phyloP scores from a whole-genome alignment of 345 rosid species.

The Gossypium bickii region DNA sequence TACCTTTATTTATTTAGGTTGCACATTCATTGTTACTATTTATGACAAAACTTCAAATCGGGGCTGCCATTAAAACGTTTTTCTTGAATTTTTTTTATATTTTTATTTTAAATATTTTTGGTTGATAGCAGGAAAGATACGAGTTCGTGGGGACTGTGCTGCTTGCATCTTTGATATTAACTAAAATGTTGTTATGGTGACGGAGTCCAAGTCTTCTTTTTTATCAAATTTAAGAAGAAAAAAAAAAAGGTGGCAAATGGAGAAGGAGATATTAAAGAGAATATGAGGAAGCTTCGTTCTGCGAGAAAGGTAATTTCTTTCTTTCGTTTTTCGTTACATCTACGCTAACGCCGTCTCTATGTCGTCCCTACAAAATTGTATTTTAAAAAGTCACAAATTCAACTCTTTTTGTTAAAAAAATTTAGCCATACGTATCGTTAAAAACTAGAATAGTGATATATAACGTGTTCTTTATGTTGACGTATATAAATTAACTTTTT shows the following conservation, averaged over 20 bases:
- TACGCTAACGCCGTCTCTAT: too few relatives aligned
- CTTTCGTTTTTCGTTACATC: too few relatives aligned
- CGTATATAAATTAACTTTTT: accelerated
- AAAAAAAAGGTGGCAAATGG: not conserved
- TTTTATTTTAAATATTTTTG: not conserved
- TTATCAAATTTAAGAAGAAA: not conserved
- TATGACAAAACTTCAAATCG: too few relatives aligned
- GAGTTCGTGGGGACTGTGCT: not conserved
- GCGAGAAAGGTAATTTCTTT: constrained; percentile 16
- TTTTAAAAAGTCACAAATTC: too few relatives aligned
- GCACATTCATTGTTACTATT: too few relatives aligned
- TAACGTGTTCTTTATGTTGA: accelerated
- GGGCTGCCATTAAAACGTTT: too few relatives aligned
- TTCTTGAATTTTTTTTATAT: too few relatives aligned
- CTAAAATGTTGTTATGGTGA: not conserved
- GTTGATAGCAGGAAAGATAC: constrained; percentile 17
- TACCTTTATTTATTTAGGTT: too few relatives aligned
- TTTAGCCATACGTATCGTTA: too few relatives aligned
- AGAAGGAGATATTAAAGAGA: constrained; percentile 1
- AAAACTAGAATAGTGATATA: too few relatives aligned
- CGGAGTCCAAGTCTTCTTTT: not conserved
- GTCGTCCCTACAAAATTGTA: too few relatives aligned
- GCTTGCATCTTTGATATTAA: not conserved
- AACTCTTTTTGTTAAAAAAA: too few relatives aligned
- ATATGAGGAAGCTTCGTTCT: constrained; percentile 16